Conservation (phyloP, 2,329 filamentous ascomycete species). For the Reticulascus tulasneorum region DNA sequence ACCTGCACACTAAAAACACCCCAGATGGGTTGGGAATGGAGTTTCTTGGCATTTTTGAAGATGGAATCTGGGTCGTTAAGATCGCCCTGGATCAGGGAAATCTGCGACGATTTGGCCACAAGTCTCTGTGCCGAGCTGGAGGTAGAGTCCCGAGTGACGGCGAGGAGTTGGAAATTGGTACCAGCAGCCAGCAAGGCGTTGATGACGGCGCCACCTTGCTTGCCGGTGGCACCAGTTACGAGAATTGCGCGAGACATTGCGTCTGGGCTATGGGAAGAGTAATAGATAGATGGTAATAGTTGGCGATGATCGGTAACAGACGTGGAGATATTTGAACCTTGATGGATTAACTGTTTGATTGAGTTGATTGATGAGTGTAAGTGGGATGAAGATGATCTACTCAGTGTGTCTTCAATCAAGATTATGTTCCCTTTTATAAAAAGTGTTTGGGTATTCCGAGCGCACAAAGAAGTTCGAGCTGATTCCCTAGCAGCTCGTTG, state of each 20-base stretch:
- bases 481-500: no score
- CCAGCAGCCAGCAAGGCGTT: slow-evolving; percentile 23
- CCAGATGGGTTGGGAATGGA: slow-evolving; percentile 37
- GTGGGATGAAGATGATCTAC: no score
- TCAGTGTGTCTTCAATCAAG: no score
- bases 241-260: slow-evolving; percentile 25
- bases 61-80: slow-evolving; percentile 46
- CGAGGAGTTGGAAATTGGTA: slow-evolving; percentile 48
- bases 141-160: slow-evolving; percentile 54
- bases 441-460: no score
- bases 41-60: slow-evolving; percentile 38
- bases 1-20: slow-evolving; percentile 60
- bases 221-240: slow-evolving; percentile 32
- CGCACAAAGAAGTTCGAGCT: no score
- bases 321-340: no score
- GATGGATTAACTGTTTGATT: no score
- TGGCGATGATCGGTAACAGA: no score
- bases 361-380: no score
- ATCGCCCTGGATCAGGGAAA: slow-evolving; percentile 55
- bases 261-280: no score
- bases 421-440: no score
- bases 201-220: slow-evolving; percentile 32
- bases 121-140: slow-evolving; percentile 48
- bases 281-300: no score
- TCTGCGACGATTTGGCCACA: slow-evolving; percentile 35